Evolutionary conservation across 2,329 filamentous ascomycete genomes (phyloP).

Genomic region (Talaromyces verruculosus): DNA sequence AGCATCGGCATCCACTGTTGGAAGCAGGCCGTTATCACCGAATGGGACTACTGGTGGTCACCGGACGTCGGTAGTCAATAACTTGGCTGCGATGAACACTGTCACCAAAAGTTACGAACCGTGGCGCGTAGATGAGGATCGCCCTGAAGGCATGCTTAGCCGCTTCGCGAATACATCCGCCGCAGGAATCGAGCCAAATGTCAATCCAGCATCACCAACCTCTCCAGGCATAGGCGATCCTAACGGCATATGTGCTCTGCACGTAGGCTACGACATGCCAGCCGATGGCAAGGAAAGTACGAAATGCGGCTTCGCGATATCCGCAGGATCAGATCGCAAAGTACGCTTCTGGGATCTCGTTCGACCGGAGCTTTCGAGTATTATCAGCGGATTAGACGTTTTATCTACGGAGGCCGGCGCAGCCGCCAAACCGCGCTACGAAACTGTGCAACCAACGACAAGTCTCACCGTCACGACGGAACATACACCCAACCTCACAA

Average conservation of each 20-base stretch:
- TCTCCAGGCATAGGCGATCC: constrained; percentile 27
- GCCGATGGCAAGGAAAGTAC: constrained; percentile 61
- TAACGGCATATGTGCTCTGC: constrained; percentile 69
- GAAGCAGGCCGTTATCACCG: background rate
- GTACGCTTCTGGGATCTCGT: constrained; percentile 91
- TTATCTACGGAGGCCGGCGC: constrained; percentile 56
- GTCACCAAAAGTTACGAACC: constrained; percentile 67
- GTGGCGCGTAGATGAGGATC: constrained; percentile 88
- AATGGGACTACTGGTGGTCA: constrained; percentile 23
- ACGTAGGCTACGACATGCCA: constrained; percentile 67
- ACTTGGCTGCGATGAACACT: constrained; percentile 24
- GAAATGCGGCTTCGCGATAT: constrained; percentile 79
- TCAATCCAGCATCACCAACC: constrained; percentile 29
- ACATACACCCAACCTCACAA: constrained; percentile 49
- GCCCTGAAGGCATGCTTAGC: constrained; percentile 78
- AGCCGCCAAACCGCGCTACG: constrained; percentile 65
- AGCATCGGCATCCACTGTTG: constrained; percentile 38
- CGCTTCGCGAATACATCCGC: constrained; percentile 65
- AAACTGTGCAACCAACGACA: constrained; percentile 61
- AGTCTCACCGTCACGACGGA: constrained; percentile 68
- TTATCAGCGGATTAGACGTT: constrained; percentile 74
- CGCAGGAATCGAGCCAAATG: constrained; percentile 63
- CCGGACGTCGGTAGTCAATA: constrained; percentile 24
- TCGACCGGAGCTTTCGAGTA: constrained; percentile 71
- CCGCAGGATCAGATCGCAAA: constrained; percentile 84